Evolutionary conservation across 2,329 filamentous ascomycete species (phyloP).

Genomic region (Neopestalotiopsis rosae): DNA sequence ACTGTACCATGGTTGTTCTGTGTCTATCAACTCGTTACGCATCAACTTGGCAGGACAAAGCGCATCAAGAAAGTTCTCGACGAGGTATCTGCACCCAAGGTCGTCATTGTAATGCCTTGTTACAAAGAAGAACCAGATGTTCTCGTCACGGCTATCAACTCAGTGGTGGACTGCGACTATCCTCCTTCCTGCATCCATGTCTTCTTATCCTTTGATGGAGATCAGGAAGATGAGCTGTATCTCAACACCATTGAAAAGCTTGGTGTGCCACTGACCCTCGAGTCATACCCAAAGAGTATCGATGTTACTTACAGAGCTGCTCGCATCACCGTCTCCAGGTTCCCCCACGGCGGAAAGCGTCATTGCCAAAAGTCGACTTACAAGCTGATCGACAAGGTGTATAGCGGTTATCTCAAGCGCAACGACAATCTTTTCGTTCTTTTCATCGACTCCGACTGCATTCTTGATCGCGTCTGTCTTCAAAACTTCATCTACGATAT

Average conservation of each 20-base stretch:
- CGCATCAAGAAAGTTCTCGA: constrained; percentile 85
- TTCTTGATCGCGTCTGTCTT: constrained; percentile 86
- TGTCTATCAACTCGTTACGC: constrained; percentile 87
- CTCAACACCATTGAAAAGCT: constrained; percentile 84
- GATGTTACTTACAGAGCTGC: constrained; percentile 84
- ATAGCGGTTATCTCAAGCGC: constrained; percentile 81
- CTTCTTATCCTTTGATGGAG: constrained; percentile 94
- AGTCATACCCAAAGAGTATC: constrained; percentile 86
- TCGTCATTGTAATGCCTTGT: constrained; percentile 95
- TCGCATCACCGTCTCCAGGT: constrained; percentile 88
- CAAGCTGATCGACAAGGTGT: constrained; percentile 91
- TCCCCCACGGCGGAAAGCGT: constrained; percentile 91
- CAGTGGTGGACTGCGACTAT: constrained; percentile 92
- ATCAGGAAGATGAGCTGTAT: constrained; percentile 87
- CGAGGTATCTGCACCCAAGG: constrained; percentile 86
- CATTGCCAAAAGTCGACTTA: constrained; percentile 94
- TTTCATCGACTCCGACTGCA: constrained; percentile 97
- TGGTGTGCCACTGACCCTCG: constrained; percentile 77
- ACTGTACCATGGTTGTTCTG: constrained; percentile 93
- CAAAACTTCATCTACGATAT: constrained; percentile 99
- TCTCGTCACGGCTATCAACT: constrained; percentile 85
- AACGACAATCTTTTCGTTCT: constrained; percentile 95
- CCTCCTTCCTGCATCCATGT: constrained; percentile 91
- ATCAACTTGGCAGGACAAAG: constrained; percentile 81
- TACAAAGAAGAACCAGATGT: constrained; percentile 90